Base-by-base conservation (phyloP, 2,329 filamentous ascomycete species). In the Botrytis tulipae region DNA sequence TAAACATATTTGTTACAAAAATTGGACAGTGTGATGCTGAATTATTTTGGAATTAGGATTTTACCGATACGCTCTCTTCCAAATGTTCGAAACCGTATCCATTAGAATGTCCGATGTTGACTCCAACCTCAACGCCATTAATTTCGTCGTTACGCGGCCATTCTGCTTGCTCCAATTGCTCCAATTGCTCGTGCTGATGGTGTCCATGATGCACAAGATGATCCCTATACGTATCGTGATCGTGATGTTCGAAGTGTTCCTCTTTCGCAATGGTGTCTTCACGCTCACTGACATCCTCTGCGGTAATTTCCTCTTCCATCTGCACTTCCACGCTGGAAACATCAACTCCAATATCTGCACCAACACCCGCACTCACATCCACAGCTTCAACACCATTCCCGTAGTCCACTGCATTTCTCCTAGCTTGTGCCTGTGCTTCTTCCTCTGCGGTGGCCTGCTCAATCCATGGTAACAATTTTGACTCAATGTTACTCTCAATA, bases 381-480 rank as follows among this genome's bases (percentile, higher is more conserved):
- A 68, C 62, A 46, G 35, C 37, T 25, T 29, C 37, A 59, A 71
- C 25, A 16, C 35, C 12, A n/a, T 32, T 35, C 40, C 68, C 68
- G 42, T 44, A 70, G 25, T 46, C 54, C 22, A 70, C 48, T 1
- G 48, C 48, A 16, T 69, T 70, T n/a, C 68, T 70, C 29, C 68
- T 37, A 35, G 71, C 71, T 48, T 72, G 71, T n/a, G 40, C 70
- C 22, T 68, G 70, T 25, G 70, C 70, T 22, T 72, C 70, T 59
- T 72, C 71, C 51, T 72, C 62, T 20, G 71, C 71, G 2, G 62
- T 72, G 20, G 51, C 71, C 42, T 72, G 71, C 42, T 72, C 71
- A 61, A 72, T 72, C 71, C 71, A 72, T 9, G 71, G 71, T 29
- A 69, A 44, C 16, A 72, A 51, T 37, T 69, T 72, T 9, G 71